Base-by-base conservation (phyloP, 73 alveolate species). In the Urostyla sp. region DNA sequence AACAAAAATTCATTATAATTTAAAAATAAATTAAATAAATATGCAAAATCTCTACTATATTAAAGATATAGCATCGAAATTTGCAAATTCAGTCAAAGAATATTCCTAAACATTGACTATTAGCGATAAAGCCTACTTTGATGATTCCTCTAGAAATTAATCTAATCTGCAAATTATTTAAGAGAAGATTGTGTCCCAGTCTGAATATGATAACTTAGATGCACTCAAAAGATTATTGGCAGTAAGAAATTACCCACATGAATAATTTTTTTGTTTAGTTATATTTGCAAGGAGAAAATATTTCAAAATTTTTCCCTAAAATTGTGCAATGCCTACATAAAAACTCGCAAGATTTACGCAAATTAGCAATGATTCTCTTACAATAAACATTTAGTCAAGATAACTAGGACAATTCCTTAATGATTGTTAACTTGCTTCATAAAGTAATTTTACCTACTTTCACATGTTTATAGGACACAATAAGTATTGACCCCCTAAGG, bases 41-140 rank as follows among this genome's bases (percentile, higher is more conserved):
- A 63, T 63, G 79, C 37, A 63, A 43, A 63, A 63, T 40, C 28
- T 63, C 16, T 63, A 57, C 11, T 63, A 63, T 31, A 43, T 63
- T 24, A 63, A 63, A 63, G 44, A 63, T 46, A 26, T 63, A 23
- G 79, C 79, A 11, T 38, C 79, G 31, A 63, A 63, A 40, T 57
- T 60, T 21, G 79, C 79, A 10, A 43, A 57, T 16, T 36, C 61
- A 18, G 44, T 63, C 20, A 28, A 34, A 31, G 53, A 36, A 16
- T 63, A 63, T 63, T 57, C 79, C 28, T 15, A 35, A 15, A 43
- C 79, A 6, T 63, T 63, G n/a, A 63, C 2, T 28, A 24, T 40
- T 4, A 3, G 61, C 10, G 79, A 63, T 10, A 63, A 38, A 34
- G 6, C n/a, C 8, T 63, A 38, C 30, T 63, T 63, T 24, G 44